Evolutionary conservation across 1,139 yeast genomes (phyloP).

Genomic region (Wickerhamomyces sp.): DNA sequence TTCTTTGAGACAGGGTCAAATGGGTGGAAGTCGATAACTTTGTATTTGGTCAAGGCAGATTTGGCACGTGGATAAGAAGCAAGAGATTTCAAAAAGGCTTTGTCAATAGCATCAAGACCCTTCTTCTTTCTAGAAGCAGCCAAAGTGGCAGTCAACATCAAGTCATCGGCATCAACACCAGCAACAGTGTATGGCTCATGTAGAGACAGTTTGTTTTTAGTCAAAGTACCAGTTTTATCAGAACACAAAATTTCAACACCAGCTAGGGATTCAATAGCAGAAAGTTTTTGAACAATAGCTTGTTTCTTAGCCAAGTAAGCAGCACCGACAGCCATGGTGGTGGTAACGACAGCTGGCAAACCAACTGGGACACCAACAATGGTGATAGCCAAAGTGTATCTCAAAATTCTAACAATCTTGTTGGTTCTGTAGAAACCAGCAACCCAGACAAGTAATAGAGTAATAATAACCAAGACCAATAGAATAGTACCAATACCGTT

Average conservation of each 20-base stretch:
- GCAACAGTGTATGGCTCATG: conserved; percentile 99
- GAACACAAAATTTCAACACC: conserved; percentile 99
- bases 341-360: conserved; percentile 98
- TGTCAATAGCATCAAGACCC: conserved; percentile 97
- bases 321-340: conserved; percentile 99
- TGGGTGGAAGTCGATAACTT: conserved; percentile 93
- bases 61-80: conserved; percentile 86
- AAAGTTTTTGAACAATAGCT: conserved; percentile 96
- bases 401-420: conserved; percentile 82
- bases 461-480: conserved; percentile 81
- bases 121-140: conserved; percentile 99
- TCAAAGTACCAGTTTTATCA: conserved; percentile 98
- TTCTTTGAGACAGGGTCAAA: conserved; percentile 97
- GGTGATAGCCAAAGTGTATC: conserved; percentile 94
- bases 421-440: conserved; percentile 95
- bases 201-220: conserved; percentile 94
- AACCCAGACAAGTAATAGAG: conserved; percentile 87
- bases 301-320: conserved; percentile 98
- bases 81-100: conserved; percentile 93
- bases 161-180: conserved; percentile 96
- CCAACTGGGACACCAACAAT: conserved; percentile 99
- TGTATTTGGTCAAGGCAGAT: conserved; percentile 92
- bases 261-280: conserved; percentile 97
- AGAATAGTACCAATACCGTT: conserved; percentile 96
- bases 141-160: conserved; percentile 96